Evolutionary conservation across 2,329 filamentous ascomycete species (phyloP).

Genomic region (Fusarium marasasianum): DNA sequence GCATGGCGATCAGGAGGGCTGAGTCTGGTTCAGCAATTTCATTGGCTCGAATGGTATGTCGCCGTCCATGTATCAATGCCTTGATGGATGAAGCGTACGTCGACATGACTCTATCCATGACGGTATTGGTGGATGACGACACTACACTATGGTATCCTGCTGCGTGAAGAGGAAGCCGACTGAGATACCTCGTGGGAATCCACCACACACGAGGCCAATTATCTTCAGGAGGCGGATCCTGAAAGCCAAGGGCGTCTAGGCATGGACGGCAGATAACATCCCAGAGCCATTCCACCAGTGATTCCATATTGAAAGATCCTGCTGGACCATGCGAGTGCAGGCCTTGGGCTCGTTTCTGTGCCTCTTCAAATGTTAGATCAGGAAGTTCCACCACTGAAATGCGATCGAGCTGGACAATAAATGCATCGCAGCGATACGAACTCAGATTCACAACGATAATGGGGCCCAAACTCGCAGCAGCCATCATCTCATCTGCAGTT

Average conservation of each 20-base stretch:
- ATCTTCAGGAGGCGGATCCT: neutral
- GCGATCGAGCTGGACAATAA: neutral
- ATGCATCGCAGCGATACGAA: neutral
- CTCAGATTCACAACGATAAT: neutral
- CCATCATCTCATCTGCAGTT: neutral
- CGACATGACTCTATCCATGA: neutral
- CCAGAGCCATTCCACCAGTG: neutral
- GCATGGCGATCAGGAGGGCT: neutral
- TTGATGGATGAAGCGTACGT: neutral
- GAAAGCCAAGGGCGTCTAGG: neutral
- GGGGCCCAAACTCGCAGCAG: neutral
- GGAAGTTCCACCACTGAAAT: neutral
- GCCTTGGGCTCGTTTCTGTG: neutral
- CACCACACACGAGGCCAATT: neutral
- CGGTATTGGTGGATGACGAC: neutral
- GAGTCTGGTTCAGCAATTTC: neutral
- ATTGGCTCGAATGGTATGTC: neutral
- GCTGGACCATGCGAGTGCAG: neutral
- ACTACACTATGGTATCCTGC: neutral
- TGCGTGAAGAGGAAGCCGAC: neutral
- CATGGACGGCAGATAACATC: neutral
- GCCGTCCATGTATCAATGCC: neutral
- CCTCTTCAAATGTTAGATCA: neutral
- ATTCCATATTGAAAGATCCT: neutral
- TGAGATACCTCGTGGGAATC: neutral